Percentiles rank a stretch among this genome's conserved stretches.
These are phyloP conservation scores for Hypoxylon sp. DNA, from an alignment of 2,329 filamentous ascomycete genomes.

Conservation along the genomic window DNA sequence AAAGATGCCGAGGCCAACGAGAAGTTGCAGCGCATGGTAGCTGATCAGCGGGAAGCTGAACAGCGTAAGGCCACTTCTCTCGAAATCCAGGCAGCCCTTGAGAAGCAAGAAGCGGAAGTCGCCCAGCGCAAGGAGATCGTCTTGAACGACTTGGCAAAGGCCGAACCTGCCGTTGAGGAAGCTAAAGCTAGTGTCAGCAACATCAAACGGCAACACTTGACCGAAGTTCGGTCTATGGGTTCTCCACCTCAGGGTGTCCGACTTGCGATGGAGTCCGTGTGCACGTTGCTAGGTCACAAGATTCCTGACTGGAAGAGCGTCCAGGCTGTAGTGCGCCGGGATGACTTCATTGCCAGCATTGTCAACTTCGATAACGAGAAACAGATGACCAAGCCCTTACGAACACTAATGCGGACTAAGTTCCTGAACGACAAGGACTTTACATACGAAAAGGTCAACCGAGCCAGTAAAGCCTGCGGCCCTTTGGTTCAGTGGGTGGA, in stretches of 20 bases:
- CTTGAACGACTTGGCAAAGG: conserved; percentile 86
- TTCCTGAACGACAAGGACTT: conserved; percentile 95
- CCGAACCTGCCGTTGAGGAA: conserved; percentile 92
- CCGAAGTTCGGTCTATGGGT: conserved; percentile 97
- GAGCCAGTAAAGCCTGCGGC: conserved; percentile 95
- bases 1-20: conserved; percentile 98
- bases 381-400: conserved; percentile 88
- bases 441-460: conserved; percentile 95
- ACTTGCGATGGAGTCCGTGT: conserved; percentile 95
- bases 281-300: conserved; percentile 92
- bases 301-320: conserved; percentile 93
- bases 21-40: conserved; percentile 97
- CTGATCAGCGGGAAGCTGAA: conserved; percentile 94
- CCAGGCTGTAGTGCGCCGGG: conserved; percentile 87
- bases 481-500: conserved; percentile 97
- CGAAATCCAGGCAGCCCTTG: conserved; percentile 88
- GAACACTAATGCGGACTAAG: conserved; percentile 91
- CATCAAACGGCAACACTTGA: conserved; percentile 97
- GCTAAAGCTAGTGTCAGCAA: conserved; percentile 97
- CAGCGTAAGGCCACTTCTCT: conserved; percentile 89
- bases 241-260: conserved; percentile 92
- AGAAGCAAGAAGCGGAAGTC: conserved; percentile 91
- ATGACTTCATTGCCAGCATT: conserved; percentile 98
- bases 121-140: conserved; percentile 87
- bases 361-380: conserved; percentile 96